These are phyloP conservation scores for Cutaneotrichosporon mucoides DNA, from an alignment of 1,284 basidiomycete genomes.

Conservation along the genomic window DNA sequence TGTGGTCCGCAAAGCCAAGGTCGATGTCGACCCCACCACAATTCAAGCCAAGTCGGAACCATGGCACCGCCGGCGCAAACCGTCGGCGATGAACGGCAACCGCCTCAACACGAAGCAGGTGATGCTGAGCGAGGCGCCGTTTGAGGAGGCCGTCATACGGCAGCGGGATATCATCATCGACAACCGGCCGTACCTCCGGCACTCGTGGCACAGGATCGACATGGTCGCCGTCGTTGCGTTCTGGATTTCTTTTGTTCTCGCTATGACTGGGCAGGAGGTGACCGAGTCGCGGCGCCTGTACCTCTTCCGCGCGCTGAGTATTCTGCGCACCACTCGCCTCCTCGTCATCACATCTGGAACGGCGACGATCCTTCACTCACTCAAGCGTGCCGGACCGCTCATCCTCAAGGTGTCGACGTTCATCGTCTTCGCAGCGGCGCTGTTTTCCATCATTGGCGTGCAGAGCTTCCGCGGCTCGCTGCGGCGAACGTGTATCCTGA, in stretches of 20 bases:
- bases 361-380: conserved; percentile 86
- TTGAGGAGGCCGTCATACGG: conserved; percentile 51
- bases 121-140: conserved; percentile 49
- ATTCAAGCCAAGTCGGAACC: neutral
- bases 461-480: conserved; percentile 84
- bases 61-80: conserved; percentile 5
- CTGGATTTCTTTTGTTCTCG: conserved; percentile 65
- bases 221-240: conserved; percentile 65
- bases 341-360: conserved; percentile 89
- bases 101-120: neutral
- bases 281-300: conserved; percentile 66
- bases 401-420: conserved; percentile 87
- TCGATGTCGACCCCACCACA: conserved; percentile 4
- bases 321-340: conserved; percentile 76
- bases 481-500: conserved; percentile 55
- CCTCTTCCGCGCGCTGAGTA: conserved; percentile 84
- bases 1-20: conserved; percentile 1
- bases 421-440: conserved; percentile 78
- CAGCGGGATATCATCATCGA: conserved; percentile 44
- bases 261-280: conserved; percentile 63
- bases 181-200: conserved; percentile 72
- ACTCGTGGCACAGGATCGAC: conserved; percentile 92
- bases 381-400: conserved; percentile 88
- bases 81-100: no score
- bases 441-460: conserved; percentile 89